Evolutionary conservation across 768 basidiomycete species (phyloP), one percentile per base, ranked within the genome.

Genomic region (Lepiota brunneoincarnata): DNA sequence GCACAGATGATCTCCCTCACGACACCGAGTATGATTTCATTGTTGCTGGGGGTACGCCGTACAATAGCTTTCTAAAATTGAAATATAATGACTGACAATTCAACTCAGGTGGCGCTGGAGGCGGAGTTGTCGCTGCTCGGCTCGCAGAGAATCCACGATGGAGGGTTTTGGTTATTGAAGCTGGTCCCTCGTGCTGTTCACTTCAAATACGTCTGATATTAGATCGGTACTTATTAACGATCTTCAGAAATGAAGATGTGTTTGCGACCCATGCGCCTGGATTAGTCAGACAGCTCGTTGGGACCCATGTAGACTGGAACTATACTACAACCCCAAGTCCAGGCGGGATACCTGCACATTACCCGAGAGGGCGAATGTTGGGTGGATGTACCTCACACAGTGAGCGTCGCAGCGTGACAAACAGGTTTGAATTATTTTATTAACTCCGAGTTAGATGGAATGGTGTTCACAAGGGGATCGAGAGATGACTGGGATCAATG

Each of bases 401-500:
- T 55, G 26, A 47, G 57, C 50, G n/a, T n/a, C n/a, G n/a, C n/a
- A n/a, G n/a, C n/a, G n/a, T n/a, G n/a, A n/a, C n/a, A n/a, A n/a
- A n/a, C n/a, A n/a, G n/a, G n/a, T n/a, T n/a, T n/a, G n/a, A 5
- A 3, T 24, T 4, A 34, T 2, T 17, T 48, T n/a, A n/a, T n/a
- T n/a, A n/a, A n/a, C n/a, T n/a, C n/a, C n/a, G n/a, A n/a, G n/a
- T n/a, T 36, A 67, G 65, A 68, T 51, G 56, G 54, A 14, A 64
- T 68, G 64, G 55, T 62, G 2, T 73, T 69, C 42, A 69, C 70
- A 7, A 67, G 70, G 6, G 71, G 71, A 18, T 63, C 69, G 1
- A 46, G 58, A 17, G 68, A 69, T 4, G 72, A 72, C 42, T 72
- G 60, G 40, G 64, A 73, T 55, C 62, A 64, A 2, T 72, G 61